Evolutionary conservation across 1,284 basidiomycete species (phyloP), one percentile per base, ranked within the genome.

Genomic region (Trichosporon ovoides): DNA sequence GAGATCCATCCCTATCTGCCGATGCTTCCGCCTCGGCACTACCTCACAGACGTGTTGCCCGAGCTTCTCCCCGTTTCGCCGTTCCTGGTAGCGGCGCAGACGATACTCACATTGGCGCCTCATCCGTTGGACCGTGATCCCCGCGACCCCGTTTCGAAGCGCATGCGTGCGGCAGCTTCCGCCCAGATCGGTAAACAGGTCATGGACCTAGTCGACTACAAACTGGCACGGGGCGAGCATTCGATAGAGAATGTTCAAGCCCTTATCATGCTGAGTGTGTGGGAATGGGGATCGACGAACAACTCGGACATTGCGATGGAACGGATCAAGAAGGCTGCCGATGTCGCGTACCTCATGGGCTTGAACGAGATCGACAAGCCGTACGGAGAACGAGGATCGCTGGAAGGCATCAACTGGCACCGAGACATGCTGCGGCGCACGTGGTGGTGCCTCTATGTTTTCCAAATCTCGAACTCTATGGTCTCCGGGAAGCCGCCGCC

Each of bases 1-100:
- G 76, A 78, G 31, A 70, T 77, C 16, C 77, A 79, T 59, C 71
- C 75, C 1, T 78, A 71, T 66, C 65, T 75, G 9, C 66, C 77
- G 10, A 66, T 78, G 50, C 69, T 77, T 58, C 77, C 77, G 1
- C 68, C 71, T 0, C 67, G 74, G 12, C 61, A 68, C 36, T 68
- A 71, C 59, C 60, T 73, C 43, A 37, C 61, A 16, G 68, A 69
- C 13, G 62, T 76, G 51, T 55, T 70, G 31, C 60, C 66, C 7
- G 65, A 64, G 18, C 63, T 76, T 3, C 62, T 69, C 11, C 58
- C 65, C 11, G 63, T 69, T 34, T 76, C 74, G n/a, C 74, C 76
- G 2, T 75, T 78, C 61, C 66, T 78, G 11, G 67, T 76, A n/a
- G 74, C 74, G 14, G 62, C 68, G n/a, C 73, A 76, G 52, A 68